phyloP scores from a whole-genome alignment of 192 early-diverging fungal genomes.

The Rhizophagus clarus region DNA sequence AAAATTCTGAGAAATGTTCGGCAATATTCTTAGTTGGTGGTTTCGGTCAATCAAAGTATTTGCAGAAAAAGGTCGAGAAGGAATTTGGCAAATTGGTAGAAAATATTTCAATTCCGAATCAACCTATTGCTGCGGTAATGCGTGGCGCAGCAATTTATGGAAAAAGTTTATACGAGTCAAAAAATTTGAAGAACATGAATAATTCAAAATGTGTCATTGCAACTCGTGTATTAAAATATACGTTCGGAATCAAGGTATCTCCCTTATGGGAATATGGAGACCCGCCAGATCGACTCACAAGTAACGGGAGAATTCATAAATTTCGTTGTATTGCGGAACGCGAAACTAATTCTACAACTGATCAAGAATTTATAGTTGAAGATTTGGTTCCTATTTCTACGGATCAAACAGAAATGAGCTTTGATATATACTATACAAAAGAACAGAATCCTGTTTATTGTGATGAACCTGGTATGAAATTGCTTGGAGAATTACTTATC shows the following conservation, averaged over 20 bases:
- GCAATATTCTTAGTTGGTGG: conserved; percentile 61
- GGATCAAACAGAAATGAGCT: background rate
- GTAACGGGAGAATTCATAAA: background rate
- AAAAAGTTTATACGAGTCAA: background rate
- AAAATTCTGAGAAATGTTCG: conserved; percentile 43
- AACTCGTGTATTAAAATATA: background rate
- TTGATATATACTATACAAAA: background rate
- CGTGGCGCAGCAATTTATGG: conserved; percentile 58
- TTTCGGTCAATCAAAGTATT: conserved; percentile 55
- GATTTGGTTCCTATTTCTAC: background rate
- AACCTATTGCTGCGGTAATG: conserved; percentile 52
- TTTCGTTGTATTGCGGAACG: background rate
- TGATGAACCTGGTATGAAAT: conserved; percentile 10
- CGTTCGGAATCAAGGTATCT: background rate
- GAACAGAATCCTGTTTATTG: background rate
- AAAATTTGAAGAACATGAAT: background rate
- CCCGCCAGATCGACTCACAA: background rate
- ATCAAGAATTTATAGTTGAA: background rate
- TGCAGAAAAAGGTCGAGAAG: conserved; percentile 48
- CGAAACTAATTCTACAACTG: background rate
- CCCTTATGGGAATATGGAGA: background rate
- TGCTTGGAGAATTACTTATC: background rate
- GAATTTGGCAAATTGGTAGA: conserved; percentile 46
- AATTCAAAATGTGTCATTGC: background rate
- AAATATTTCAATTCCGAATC: conserved; percentile 49